Evolutionary conservation across 1,284 basidiomycete species (phyloP), one percentile per base, ranked within the genome.

Genomic region (Boletus hoseneyae): DNA sequence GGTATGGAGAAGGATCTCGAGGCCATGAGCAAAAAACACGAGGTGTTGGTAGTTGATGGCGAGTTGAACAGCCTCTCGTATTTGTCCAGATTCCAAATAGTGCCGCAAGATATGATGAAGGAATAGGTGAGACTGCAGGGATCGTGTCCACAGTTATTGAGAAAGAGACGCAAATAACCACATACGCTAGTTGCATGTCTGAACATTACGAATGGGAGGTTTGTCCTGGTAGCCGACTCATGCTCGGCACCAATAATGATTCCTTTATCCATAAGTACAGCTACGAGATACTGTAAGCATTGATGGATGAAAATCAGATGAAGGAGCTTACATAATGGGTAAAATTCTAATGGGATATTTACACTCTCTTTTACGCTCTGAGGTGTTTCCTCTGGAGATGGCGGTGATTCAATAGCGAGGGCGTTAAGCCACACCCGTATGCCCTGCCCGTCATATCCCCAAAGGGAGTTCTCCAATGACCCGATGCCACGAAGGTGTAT

Each of bases 211-310:
- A 97, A 98, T 11, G 94, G 83, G 6, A 99, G 73, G 47, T 87
- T 90, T 16, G 79, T 73, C 35, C 91, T 80, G 19, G 87, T 76
- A 3, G 84, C 87, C 2, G 84, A 81, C 66, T 97, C 93, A 48
- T 95, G 84, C 60, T 98, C 94, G 34, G 91, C 91, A 8, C 96
- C 97, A 49, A 99, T 94, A 55, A 99, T 92, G 58, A 99, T 97
- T 0, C 95, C 97, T 66, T 97, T 98, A 67, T 98, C 94, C 90
- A 99, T 96, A 18, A 99, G 77, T 6, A 97, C 93, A 52, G 94
- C 93, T 96, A 56, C 12, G 38, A 39, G 30, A 36, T 21, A 19
- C 16, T 33, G 42, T 58, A 23, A 50, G 45, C 21, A 39, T 45
- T 40, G 35, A 44, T 35, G 33, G 15, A 47, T 35, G 36, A 51